Base-by-base conservation (phyloP, 106 monocot genomes). In the Allium cepa region DNA sequence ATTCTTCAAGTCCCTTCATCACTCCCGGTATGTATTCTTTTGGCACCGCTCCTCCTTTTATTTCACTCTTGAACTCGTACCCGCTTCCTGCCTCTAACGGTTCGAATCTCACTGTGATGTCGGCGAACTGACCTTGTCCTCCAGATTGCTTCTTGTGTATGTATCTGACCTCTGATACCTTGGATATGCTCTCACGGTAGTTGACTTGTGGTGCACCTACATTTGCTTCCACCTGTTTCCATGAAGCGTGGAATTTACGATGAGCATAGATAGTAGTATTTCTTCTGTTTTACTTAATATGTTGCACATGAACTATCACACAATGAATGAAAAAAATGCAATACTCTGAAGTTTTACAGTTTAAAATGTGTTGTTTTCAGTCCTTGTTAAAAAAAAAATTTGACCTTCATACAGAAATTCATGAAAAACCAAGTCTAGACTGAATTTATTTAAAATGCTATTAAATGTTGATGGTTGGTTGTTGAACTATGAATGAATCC, bases 81-180 rank as follows among this genome's bases (percentile, higher is more conserved):
- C 97, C 97, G 59, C 73, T 66, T 11, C 97, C 92, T 53, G 97
- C 50, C 50, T 92, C 81, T 75, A 92, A 81, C 0, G 97, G 97
- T 75, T 99, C 97, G 18, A 99, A 99, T 71, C 97, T 81, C 28
- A 99, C 89, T 0, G 82, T 90, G 53, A 99, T 85, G 59, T 99
- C 97, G 7, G 97, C 97, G 56, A 99, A 99, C 52, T 99, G 92
- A 10, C 97, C 97, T 67, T 81, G 80, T 3, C 97, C 97, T 26
- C 97, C 97, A 16, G 97, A 92, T 68, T 99, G 97, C 66, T 99
- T 99, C 72, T 97, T 97, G 80, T 97, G 97, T 17, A 87, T 67
- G 58, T 97, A 97, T 58, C 85, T 73, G 61, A 92, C 87, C 70
- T 97, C 89, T 46, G 84, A 63, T 11, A 83, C 28, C 64, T 63